Evolutionary conservation across 208 protist genomes (phyloP), one percentile per base, ranked within the genome.

Genomic region (Leptomonas seymouri): DNA sequence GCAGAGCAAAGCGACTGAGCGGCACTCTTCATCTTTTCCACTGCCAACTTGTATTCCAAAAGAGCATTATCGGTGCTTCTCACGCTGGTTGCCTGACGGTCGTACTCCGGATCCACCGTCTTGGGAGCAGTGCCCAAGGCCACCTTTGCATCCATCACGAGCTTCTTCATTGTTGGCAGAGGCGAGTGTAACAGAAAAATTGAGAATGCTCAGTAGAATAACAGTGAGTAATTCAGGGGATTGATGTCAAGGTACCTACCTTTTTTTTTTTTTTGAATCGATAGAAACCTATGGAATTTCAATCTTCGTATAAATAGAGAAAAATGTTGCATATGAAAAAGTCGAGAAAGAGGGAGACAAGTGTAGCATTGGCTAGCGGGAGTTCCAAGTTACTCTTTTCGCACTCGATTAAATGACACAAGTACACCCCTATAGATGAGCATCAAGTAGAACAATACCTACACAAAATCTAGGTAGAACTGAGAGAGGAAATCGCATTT

Each of bases 41-140:
- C 65, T 15, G 75, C 72, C 28, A 57, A 65, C 14, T 25, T 60
- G 68, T 88, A 88, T 2, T 69, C 60, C 16, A 42, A 57, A 9
- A 81, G 27, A 8, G 57, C 69, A 1, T 73, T 46, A 15, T 77
- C 34, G 7, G 83, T 61, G 36, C 36, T 27, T 63, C 76, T 85
- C 20, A 88, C 31, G 0, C 41, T 53, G 18, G 59, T 69, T 25
- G 54, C 34, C 62, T 71, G 71, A 39, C 65, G 71, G 12, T 86
- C 77, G 55, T 73, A 85, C 11, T 86, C 78, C 54, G 67, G 46
- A 67, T 90, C 84, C 18, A 78, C 62, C 2, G 81, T 86, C 63
- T 86, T 90, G 31, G 76, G 71, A 0, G 71, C 74, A 23, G 71
- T 39, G 51, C 74, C 71, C 18, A 89, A 58, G 21, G 70, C 65